Percentiles rank a stretch among this genome's conserved stretches.
phyloP scores from a whole-genome alignment of 2,329 filamentous ascomycete genomes.

The Penicillium sumatraense region DNA sequence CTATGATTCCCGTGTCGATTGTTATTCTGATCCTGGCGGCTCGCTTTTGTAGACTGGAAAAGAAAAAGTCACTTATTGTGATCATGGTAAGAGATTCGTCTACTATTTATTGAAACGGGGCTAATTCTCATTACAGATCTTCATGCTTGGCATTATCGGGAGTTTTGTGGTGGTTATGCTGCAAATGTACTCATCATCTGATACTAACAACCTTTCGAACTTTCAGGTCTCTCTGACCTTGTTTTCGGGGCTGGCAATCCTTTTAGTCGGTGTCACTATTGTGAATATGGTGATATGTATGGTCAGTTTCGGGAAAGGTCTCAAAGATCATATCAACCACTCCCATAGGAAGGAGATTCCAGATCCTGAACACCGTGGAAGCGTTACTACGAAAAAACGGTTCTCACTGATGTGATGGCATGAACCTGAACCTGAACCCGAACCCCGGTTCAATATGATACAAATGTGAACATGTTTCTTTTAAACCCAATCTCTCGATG shows the following conservation, averaged over 20 bases:
- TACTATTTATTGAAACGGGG: not conserved
- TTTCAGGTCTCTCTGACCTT: constrained; percentile 21
- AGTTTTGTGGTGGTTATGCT: constrained; percentile 13
- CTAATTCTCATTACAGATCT: constrained; percentile 11
- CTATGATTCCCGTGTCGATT: constrained; percentile 22
- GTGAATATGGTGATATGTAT: constrained; percentile 23
- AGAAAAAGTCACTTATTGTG: constrained; percentile 18
- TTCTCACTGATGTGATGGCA: constrained; percentile 16
- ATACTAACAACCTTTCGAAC: constrained; percentile 7
- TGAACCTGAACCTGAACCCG: not conserved
- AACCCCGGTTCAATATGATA: not conserved
- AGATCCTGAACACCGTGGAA: constrained; percentile 2
- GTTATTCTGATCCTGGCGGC: constrained; percentile 15
- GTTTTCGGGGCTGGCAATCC: constrained; percentile 16
- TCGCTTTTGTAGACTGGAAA: constrained; percentile 23
- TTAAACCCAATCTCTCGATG: not conserved
- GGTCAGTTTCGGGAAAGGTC: constrained; percentile 22
- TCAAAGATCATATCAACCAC: constrained; percentile 20
- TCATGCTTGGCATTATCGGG: constrained; percentile 16
- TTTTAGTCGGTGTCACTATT: constrained; percentile 16
- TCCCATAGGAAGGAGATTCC: not conserved
- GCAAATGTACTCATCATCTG: constrained; percentile 1
- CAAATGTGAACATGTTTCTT: not conserved
- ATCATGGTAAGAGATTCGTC: constrained; percentile 15
- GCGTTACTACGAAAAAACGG: constrained; percentile 10